These are phyloP conservation scores for Epichloe gansuensis DNA, from an alignment of 2,329 filamentous ascomycete species.

Conservation along the genomic window DNA sequence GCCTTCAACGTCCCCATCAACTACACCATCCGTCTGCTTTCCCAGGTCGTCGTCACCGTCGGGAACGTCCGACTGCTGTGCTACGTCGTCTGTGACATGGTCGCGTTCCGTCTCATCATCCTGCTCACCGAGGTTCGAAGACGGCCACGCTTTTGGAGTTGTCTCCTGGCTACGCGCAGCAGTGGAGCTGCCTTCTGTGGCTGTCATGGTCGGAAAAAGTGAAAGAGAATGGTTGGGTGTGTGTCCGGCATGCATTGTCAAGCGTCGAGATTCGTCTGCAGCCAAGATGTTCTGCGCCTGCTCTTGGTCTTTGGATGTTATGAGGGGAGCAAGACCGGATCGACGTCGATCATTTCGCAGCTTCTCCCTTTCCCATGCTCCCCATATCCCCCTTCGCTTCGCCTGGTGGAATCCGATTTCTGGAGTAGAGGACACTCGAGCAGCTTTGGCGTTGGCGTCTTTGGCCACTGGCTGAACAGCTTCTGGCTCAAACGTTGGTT, in stretches of 20 bases:
- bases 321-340: constrained; percentile 2
- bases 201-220: constrained; percentile 31
- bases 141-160: constrained; percentile 16
- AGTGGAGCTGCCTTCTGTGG: constrained; percentile 23
- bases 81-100: not conserved
- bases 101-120: not conserved
- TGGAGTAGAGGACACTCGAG: constrained; percentile 15
- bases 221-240: constrained; percentile 50
- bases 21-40: not conserved
- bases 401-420: not conserved
- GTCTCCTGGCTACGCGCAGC: constrained; percentile 16
- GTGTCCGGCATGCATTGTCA: constrained; percentile 51
- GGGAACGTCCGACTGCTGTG: not conserved
- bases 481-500: constrained; percentile 31
- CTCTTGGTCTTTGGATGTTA: constrained; percentile 24
- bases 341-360: constrained; percentile 4
- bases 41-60: not conserved
- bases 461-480: constrained; percentile 17
- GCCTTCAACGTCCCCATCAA: constrained; percentile 12
- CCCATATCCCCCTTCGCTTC: not conserved
- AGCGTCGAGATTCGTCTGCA: constrained; percentile 36
- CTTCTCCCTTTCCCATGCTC: constrained; percentile 2
- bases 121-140: not conserved
- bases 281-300: constrained; percentile 32
- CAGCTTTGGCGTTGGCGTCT: constrained; percentile 16